Evolutionary conservation across 192 early-diverging fungal genomes (phyloP), one percentile per base, ranked within the genome.

Genomic region (Phlyctochytrium arcticum): DNA sequence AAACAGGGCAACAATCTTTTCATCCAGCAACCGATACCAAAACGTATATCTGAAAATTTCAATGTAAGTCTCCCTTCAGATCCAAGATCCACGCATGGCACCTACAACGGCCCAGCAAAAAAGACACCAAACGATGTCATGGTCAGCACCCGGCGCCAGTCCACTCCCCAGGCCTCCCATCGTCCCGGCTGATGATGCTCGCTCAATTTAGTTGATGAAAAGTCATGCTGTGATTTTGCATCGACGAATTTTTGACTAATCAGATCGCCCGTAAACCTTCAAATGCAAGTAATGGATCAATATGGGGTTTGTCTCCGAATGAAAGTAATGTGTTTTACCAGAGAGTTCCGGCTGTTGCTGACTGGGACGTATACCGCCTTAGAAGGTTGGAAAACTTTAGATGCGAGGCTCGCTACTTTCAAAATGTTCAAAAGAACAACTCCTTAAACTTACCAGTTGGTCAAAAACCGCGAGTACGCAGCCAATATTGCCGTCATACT

Each of bases 21-120:
- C n/a, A 46, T 75, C 74, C 24, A 75, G 69, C n/a, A 54, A 34
- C 27, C 60, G 32, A 65, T 75, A 75, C 74, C 74, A 75, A 37
- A 67, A 55, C 2, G 74, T 75, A 60, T 75, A 71, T 49, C 44
- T 60, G 47, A 31, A 5, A 54, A 31, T 32, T 26, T 21, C 12
- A 54, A 19, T n/a, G 24, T 8, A 35, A 17, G 9, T 27, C 23
- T 57, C 24, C 1, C n/a, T 19, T n/a, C 3, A 2, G 26, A 12
- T 53, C 50, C n/a, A 24, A 12, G 3, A 27, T 53, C 24, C 50
- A 12, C 24, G 15, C 27, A 57, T 57, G 15, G 23, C 58, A 66
- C 34, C 27, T 31, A 66, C 63, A 70, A 30, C 17, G 72, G 72
- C 3, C 74, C 74, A 5, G 74, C 74, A 33, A 75, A 64, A 36